A percentile compares a stretch with the other conserved stretches of the same genome.
These are phyloP conservation scores for Pseudoneurospora amorphoporcata DNA, from an alignment of 495 filamentous ascomycete species.

Conservation along the genomic window DNA sequence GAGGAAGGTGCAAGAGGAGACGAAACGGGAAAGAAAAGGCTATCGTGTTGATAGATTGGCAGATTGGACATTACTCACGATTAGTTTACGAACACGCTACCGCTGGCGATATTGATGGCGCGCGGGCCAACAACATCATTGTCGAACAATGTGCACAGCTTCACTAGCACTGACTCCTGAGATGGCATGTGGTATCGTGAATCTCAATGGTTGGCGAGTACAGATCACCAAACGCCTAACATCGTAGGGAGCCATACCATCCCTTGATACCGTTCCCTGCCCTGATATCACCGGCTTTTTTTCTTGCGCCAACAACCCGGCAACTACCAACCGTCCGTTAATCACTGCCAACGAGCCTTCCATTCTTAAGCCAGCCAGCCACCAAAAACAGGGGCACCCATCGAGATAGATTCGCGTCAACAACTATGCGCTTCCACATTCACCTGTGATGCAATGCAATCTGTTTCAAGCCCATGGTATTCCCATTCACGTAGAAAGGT, in stretches of 20 bases:
- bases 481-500: not conserved
- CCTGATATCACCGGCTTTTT: not conserved
- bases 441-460: not conserved
- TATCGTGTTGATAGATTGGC: not conserved
- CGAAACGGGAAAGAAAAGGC: not conserved
- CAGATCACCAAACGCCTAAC: not conserved
- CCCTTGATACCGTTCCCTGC: not conserved
- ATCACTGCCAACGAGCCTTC: not conserved
- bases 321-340: not conserved
- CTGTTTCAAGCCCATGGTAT: not conserved
- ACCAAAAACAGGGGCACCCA: not conserved
- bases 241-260: not conserved
- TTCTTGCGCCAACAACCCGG: not conserved
- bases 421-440: not conserved
- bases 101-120: not conserved
- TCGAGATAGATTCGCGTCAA: not conserved
- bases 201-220: not conserved
- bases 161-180: not conserved
- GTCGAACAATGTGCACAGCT: not conserved
- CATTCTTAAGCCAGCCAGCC: not conserved
- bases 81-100: not conserved
- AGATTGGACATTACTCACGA: too few relatives aligned
- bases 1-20: not conserved
- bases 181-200: not conserved
- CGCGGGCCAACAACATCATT: not conserved